Base-by-base conservation (phyloP, 2,329 filamentous ascomycete genomes). In the Emergomyces pasteurianus region DNA sequence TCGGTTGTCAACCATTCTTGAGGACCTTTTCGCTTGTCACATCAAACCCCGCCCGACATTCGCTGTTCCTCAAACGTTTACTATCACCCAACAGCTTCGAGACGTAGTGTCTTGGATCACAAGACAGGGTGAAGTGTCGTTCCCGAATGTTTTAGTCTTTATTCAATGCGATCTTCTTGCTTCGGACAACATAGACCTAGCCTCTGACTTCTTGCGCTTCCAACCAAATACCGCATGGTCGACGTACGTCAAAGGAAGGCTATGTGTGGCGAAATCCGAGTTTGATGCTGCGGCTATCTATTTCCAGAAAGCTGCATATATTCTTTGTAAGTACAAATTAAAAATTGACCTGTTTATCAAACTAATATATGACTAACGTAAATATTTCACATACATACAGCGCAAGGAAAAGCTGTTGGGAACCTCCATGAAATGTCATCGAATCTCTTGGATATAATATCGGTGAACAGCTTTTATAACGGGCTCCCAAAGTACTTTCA, bases 401-500 rank as follows among this genome's bases (percentile, higher is more conserved):
- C 77, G 58, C 73, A 73, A 58, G 77, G 77, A 42, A 77, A 75
- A 63, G 72, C 77, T 7, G 66, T 76, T 55, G 77, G 76, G 40
- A 75, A 77, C 62, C 68, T 79, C 38, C 73, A 76, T 53, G 72
- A 75, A 61, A 73, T 78, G 71, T 80, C 78, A 8, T 76, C 78
- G 50, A 84, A 85, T 9, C 81, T 96, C 16, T 80, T 97, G 26
- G 86, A 88, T 59, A 84, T 90, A 28, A 84, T 86, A 1, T 90
- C 96, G 65, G 87, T 86, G 14, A 78, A 80, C 59, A 78, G 72
- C 58, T 86, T 87, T 69, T 81, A 91, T 69, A 83, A 84, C 60
- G 94, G 92, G 1, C 80, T 92, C 47, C 83, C 90, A 5, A 86
- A 83, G 64, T 99, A 96, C 75, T 95, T 95, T 73, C 85, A 87